Conservation (phyloP, 148 eudicot genomes). For the Chenopodium album region DNA sequence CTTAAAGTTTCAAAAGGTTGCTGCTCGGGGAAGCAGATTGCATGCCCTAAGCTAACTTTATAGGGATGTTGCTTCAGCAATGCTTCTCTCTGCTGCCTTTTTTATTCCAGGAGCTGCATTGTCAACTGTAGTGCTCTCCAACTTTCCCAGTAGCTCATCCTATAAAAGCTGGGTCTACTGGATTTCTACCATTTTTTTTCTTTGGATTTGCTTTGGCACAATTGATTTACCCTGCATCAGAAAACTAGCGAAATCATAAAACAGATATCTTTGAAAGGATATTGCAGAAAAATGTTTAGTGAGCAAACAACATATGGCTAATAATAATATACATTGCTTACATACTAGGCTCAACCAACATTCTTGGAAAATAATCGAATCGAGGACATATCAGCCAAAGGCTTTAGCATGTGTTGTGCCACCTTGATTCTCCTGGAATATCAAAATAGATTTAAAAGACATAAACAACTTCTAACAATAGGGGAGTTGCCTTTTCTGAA, state of each 20-base stretch:
- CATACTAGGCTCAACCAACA: no score
- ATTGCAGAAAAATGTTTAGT: background rate
- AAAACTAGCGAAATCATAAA: background rate
- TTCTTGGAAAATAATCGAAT: no score
- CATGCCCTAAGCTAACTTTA: constrained; percentile 73
- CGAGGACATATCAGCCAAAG: no score
- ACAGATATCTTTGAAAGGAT: background rate
- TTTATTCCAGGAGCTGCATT: no score
- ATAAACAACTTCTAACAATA: no score
- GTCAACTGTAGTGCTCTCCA: constrained; percentile 27
- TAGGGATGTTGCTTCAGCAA: constrained; percentile 41
- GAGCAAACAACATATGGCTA: no score
- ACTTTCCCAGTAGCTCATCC: constrained; percentile 32
- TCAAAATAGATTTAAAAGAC: background rate
- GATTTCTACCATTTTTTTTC: constrained; percentile 87
- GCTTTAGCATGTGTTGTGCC: constrained; percentile 83
- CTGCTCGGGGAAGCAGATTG: constrained; percentile 51
- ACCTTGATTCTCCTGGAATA: constrained; percentile 78
- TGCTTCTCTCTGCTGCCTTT: constrained; percentile 19
- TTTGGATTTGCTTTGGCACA: constrained; percentile 52
- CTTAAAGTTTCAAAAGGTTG: constrained; percentile 55
- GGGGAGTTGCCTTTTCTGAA: no score
- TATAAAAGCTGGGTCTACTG: constrained; percentile 42
- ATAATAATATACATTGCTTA: no score
- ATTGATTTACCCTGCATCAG: constrained; percentile 54